These are phyloP conservation scores for Phytophthora brassicae DNA, from an alignment of 352 stramenopile genomes.

Conservation along the genomic window DNA sequence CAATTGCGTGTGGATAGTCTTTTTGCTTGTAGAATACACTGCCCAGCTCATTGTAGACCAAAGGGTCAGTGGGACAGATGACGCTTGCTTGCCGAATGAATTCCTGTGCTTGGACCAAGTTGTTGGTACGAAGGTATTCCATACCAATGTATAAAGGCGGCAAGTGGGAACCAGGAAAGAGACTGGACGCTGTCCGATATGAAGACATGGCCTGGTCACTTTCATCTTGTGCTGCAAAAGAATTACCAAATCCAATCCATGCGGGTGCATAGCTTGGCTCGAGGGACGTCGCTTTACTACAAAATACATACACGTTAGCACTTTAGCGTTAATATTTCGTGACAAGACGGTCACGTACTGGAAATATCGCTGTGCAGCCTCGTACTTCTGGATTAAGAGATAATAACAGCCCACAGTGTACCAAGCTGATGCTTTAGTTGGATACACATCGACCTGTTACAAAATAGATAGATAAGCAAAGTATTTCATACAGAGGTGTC, in stretches of 20 bases:
- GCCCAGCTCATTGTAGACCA: conserved; percentile 96
- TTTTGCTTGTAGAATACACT: conserved; percentile 93
- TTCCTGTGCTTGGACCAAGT: conserved; percentile 93
- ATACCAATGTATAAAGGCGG: conserved; percentile 97
- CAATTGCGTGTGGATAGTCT: conserved; percentile 83
- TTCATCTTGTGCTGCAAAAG: conserved; percentile 97
- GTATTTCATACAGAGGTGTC: background rate
- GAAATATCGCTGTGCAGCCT: conserved; percentile 96
- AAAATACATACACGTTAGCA: conserved; percentile 6
- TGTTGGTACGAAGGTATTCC: conserved; percentile 97
- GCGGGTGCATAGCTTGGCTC: conserved; percentile 92
- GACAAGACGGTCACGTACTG: conserved; percentile 58
- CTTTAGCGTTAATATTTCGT: background rate
- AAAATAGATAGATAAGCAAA: background rate
- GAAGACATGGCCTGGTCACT: conserved; percentile 97
- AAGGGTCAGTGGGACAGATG: conserved; percentile 89
- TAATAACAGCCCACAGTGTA: conserved; percentile 98
- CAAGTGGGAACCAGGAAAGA: conserved; percentile 93
- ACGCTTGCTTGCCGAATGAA: conserved; percentile 89
- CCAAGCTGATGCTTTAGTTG: conserved; percentile 93
- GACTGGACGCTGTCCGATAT: conserved; percentile 93
- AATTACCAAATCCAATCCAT: conserved; percentile 97
- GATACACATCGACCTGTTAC: conserved; percentile 89
- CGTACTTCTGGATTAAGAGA: conserved; percentile 92
- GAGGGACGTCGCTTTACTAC: conserved; percentile 89